Percentiles rank a stretch among this genome's conserved stretches.
Conservation (phyloP, 306 rosid species). For the Cucumis melo region DNA sequence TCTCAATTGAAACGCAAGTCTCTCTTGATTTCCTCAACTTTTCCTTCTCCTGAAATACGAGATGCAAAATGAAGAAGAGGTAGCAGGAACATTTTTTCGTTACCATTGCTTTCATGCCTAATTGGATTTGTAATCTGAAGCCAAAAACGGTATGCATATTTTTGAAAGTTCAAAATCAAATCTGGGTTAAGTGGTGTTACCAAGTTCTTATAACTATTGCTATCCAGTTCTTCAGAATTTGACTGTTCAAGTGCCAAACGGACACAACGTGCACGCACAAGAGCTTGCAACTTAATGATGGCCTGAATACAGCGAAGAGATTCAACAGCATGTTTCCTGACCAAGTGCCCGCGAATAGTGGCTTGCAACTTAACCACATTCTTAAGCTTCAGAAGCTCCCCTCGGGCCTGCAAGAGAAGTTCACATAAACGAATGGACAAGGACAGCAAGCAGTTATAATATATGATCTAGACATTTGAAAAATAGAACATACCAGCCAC, state of each 20-base stretch:
- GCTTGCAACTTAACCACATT: constrained; percentile 85
- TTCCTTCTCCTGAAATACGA: constrained; percentile 32
- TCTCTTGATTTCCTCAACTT: constrained; percentile 22
- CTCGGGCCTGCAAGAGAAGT: constrained; percentile 38
- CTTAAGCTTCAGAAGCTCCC: constrained; percentile 33
- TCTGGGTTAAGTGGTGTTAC: constrained; percentile 24
- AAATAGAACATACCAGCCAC: constrained; percentile 43
- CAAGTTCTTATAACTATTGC: constrained; percentile 19
- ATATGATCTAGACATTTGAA: constrained; percentile 1
- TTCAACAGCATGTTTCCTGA: constrained; percentile 73
- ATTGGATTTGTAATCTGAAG: background rate
- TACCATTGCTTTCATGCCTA: background rate
- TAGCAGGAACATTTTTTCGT: background rate
- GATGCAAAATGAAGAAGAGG: background rate
- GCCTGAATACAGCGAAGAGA: constrained; percentile 82
- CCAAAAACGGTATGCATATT: background rate
- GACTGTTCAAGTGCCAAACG: constrained; percentile 14
- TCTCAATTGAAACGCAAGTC: constrained; percentile 35
- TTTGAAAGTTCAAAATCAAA: background rate
- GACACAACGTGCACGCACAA: constrained; percentile 61
- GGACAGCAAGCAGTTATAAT: background rate
- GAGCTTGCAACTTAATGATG: constrained; percentile 67
- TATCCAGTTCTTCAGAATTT: constrained; percentile 14
- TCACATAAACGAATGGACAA: background rate
- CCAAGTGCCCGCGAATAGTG: constrained; percentile 85